phyloP scores from a whole-genome alignment of 768 basidiomycete genomes.

The Boletus rufocinnamomeus region DNA sequence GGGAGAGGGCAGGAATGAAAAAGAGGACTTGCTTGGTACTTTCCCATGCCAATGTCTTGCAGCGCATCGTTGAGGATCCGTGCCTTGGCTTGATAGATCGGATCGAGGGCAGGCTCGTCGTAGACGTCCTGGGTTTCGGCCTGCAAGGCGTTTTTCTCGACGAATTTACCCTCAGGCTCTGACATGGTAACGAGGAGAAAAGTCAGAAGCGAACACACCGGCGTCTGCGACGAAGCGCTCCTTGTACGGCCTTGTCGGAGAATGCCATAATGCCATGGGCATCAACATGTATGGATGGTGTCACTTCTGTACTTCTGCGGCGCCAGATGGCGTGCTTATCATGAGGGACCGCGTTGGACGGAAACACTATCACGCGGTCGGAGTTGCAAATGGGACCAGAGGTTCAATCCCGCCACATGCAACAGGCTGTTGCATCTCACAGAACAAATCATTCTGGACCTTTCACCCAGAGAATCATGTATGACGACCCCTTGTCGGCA shows the following conservation, averaged over 20 bases:
- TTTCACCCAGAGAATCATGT: no score
- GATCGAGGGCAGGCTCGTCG: slow-evolving; percentile 43
- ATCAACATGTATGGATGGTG: background rate
- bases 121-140: slow-evolving; percentile 28
- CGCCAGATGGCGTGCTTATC: background rate
- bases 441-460: no score
- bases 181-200: slow-evolving; percentile 21
- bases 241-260: background rate
- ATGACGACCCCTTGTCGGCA: no score
- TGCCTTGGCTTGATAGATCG: slow-evolving; percentile 60
- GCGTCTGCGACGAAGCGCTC: background rate
- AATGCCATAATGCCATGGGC: no score
- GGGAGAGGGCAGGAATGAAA: background rate
- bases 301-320: no score
- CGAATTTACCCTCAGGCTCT: slow-evolving; percentile 2
- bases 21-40: slow-evolving; percentile 51
- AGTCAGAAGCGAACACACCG: no score
- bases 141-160: background rate
- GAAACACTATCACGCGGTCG: no score
- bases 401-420: no score
- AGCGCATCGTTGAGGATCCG: slow-evolving; percentile 58
- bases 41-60: slow-evolving; percentile 73
- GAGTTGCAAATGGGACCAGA: no score
- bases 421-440: no score
- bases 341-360: no score